These are phyloP conservation scores for Fusarium burgessii DNA, from an alignment of 2,329 filamentous ascomycete species.

Conservation along the genomic window DNA sequence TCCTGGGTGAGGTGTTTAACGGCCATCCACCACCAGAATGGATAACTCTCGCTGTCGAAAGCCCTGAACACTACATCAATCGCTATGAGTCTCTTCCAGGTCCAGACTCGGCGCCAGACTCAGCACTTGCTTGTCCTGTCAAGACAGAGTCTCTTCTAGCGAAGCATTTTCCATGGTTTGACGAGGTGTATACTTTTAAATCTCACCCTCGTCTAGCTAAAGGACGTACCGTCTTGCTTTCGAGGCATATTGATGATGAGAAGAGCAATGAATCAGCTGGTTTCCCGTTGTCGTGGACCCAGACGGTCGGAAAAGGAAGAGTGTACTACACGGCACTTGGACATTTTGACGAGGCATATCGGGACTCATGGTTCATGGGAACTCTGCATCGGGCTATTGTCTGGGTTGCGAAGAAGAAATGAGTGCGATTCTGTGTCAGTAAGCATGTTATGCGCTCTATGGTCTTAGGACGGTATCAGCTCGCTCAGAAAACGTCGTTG, in stretches of 20 bases:
- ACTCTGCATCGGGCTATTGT: slow-evolving; percentile 9
- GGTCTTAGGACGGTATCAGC: too few species aligned
- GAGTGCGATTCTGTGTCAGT: background rate
- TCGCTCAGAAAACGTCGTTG: accelerated
- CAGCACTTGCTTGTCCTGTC: background rate
- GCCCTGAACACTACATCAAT: slow-evolving; percentile 2
- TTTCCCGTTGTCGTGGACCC: slow-evolving; percentile 19
- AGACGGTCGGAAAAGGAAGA: slow-evolving; percentile 13
- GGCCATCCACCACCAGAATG: slow-evolving; percentile 26
- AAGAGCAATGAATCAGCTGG: background rate
- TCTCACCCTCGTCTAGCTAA: background rate
- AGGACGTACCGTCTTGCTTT: background rate
- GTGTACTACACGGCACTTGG: slow-evolving; percentile 30
- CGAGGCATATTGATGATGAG: too few species aligned
- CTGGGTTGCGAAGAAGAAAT: slow-evolving; percentile 15
- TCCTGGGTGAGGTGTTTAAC: slow-evolving; percentile 20
- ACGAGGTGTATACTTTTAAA: slow-evolving; percentile 31
- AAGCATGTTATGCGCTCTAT: background rate
- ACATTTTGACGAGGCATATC: slow-evolving; percentile 28
- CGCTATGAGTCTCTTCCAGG: accelerated
- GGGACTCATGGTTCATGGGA: slow-evolving; percentile 20
- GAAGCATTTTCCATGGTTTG: slow-evolving; percentile 4
- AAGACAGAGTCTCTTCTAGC: accelerated
- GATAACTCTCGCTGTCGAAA: slow-evolving; percentile 7
- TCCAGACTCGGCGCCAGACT: background rate